These are phyloP conservation scores for Cadophora malorum DNA, from an alignment of 2,329 filamentous ascomycete genomes.

Conservation along the genomic window DNA sequence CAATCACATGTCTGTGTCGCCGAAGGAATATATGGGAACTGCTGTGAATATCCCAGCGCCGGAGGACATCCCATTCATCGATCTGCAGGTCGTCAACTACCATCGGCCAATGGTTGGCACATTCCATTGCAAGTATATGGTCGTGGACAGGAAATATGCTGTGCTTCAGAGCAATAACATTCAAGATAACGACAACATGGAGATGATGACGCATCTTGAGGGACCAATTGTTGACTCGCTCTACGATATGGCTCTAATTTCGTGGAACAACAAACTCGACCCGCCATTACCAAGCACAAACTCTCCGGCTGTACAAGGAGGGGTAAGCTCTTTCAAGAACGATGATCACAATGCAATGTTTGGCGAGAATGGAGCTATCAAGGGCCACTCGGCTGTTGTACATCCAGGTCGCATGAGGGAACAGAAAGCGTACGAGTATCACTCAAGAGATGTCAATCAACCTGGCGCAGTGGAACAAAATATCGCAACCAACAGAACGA, in stretches of 20 bases:
- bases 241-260: conserved; percentile 76
- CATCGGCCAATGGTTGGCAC: conserved; percentile 75
- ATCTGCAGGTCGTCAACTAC: conserved; percentile 76
- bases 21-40: conserved; percentile 62
- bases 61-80: conserved; percentile 72
- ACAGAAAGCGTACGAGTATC: conserved; percentile 34
- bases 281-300: conserved; percentile 63
- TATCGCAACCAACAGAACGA: neutral
- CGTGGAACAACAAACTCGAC: conserved; percentile 69
- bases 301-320: conserved; percentile 53
- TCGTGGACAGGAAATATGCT: conserved; percentile 75
- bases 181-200: conserved; percentile 78
- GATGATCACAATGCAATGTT: conserved; percentile 41
- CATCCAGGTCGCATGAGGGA: conserved; percentile 29
- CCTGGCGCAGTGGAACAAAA: conserved; percentile 18
- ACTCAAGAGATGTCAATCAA: conserved; percentile 31
- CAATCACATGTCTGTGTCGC: conserved; percentile 66
- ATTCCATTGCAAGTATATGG: conserved; percentile 79
- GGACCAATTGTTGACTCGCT: conserved; percentile 78
- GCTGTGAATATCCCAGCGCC: conserved; percentile 66
- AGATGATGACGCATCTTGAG: conserved; percentile 81
- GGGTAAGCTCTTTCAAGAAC: conserved; percentile 33
- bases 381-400: conserved; percentile 38
- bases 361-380: conserved; percentile 43
- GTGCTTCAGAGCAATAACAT: conserved; percentile 82